Evolutionary conservation across 495 filamentous ascomycete genomes (phyloP), one percentile per base, ranked within the genome.

Genomic region (Parathielavia appendiculata): DNA sequence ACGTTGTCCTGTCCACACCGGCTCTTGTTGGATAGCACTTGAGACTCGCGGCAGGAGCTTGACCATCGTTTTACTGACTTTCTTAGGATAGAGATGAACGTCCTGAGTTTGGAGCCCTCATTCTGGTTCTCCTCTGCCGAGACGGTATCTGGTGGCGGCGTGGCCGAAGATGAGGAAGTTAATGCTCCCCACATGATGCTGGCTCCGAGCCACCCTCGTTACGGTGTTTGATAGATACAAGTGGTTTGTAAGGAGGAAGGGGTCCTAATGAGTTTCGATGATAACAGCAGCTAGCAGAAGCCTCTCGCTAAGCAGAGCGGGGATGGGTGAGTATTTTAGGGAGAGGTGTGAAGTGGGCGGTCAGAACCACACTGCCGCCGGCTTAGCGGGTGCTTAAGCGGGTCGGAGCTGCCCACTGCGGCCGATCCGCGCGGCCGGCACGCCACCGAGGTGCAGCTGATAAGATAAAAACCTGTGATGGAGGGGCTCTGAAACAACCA

Each of bases 101-200:
- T 92, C 70, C 83, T 86, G 51, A 96, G 76, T 75, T 93, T 93
- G 32, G 87, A 90, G 53, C 82, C 84, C 51, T 95, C 90, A 73
- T 90, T 89, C 46, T 85, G 81, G 20, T 77, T 71, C 67, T 88
- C 89, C 63, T 90, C 65, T 13, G 54, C 50, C 19, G 40, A 41
- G 5, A 57, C 36, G 30, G 54, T 54, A 44, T 54, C 30, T 10
- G 57, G 41, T 8, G 65, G 22, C 3, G 65, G 52, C 7, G 63
- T 11, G 32, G 63, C 38, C 38, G 62, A 40, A 9, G 59, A 5
- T 7, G 59, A 20, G 30, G 65, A 40, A 19, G 63, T 49, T 4
- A 54, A 52, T 38, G 58, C 41, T 9, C 54, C 34, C 40, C 54
- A 57, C 59, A 62, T 62, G 22, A 39, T 47, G 46, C 17, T 22